Evolutionary conservation across 2,329 filamentous ascomycete species (phyloP).

Genomic region (Rutstroemia sp.): DNA sequence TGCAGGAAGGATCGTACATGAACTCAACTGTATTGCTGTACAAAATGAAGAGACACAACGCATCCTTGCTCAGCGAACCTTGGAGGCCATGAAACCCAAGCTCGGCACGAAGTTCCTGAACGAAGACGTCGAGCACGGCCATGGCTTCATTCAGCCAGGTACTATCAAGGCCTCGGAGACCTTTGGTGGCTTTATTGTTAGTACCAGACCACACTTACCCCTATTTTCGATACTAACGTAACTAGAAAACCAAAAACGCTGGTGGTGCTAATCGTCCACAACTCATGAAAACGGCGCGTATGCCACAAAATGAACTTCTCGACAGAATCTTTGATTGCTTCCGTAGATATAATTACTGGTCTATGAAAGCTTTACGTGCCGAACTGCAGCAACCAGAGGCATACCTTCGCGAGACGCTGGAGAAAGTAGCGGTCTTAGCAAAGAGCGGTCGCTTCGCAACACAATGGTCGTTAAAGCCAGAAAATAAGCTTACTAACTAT

Average conservation of each 20-base stretch:
- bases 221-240: constrained; percentile 1
- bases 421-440: constrained; percentile 74
- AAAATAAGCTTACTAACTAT: constrained; percentile 52
- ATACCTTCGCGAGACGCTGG: constrained; percentile 81
- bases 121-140: constrained; percentile 22
- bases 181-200: constrained; percentile 51
- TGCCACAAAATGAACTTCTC: constrained; percentile 80
- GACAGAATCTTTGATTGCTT: constrained; percentile 81
- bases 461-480: constrained; percentile 72
- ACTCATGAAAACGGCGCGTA: constrained; percentile 82
- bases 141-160: constrained; percentile 50
- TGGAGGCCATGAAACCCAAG: constrained; percentile 54
- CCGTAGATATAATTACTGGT: constrained; percentile 83
- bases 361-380: constrained; percentile 77
- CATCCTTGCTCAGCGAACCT: constrained; percentile 50
- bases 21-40: constrained; percentile 67
- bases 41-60: constrained; percentile 62
- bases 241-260: constrained; percentile 42
- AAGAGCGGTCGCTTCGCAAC: constrained; percentile 80
- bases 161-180: constrained; percentile 36
- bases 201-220: constrained; percentile 24
- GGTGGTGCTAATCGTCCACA: constrained; percentile 54
- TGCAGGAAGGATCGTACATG: constrained; percentile 64
- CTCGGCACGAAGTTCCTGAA: constrained; percentile 40
- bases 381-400: constrained; percentile 80